A percentile compares a stretch with the other conserved stretches of the same genome.
Evolutionary conservation across 768 basidiomycete species (phyloP).

Genomic region (Rhodotorula paludigena): DNA sequence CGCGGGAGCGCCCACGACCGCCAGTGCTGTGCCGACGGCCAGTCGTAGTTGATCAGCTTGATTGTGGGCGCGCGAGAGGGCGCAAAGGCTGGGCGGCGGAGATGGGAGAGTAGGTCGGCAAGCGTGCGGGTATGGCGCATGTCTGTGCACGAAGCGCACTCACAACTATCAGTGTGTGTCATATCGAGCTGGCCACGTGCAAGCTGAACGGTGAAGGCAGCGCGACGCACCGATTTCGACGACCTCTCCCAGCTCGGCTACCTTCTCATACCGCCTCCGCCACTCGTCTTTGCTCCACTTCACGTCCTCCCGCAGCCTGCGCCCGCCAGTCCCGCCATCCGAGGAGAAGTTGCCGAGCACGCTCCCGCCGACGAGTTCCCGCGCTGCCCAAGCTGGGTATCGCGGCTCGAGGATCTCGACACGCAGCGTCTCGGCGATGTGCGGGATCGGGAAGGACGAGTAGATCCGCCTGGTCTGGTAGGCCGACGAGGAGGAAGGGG

Average conservation of each 20-base stretch:
- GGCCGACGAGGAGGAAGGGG: background rate
- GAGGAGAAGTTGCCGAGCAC: background rate
- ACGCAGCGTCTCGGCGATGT: background rate
- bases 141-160: background rate
- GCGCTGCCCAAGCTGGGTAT: background rate
- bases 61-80: background rate
- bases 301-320: background rate
- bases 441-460: constrained; percentile 14
- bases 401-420: constrained; percentile 18
- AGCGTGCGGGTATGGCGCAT: constrained; percentile 1
- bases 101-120: background rate
- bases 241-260: background rate
- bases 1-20: background rate
- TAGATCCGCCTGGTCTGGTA: background rate
- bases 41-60: constrained; percentile 9
- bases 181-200: no score
- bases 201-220: no score
- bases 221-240: constrained; percentile 6
- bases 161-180: background rate
- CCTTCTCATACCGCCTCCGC: background rate
- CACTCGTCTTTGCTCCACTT: background rate
- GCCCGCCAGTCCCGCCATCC: background rate
- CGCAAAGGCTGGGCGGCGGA: background rate
- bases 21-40: background rate
- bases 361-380: background rate